Percentiles rank a stretch among this genome's conserved stretches.
phyloP scores from a whole-genome alignment of 805 yeast genomes.

The Wickerhamomyces sydowiorum region DNA sequence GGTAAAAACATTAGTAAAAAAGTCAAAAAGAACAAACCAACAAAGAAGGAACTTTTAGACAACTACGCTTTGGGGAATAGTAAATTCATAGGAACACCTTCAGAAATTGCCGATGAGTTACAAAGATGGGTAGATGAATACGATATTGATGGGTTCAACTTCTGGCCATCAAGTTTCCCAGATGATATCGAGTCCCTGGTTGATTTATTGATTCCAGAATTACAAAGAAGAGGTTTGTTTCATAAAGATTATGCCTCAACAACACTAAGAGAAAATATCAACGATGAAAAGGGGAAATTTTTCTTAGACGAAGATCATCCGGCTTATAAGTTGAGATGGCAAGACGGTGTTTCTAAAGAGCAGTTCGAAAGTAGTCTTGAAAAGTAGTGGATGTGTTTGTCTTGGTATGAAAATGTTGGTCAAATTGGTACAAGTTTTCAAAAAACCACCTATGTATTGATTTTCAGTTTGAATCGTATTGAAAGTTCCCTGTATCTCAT shows the following conservation, averaged over 20 bases:
- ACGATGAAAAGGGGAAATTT: conserved; percentile 1
- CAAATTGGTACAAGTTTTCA: too few species aligned
- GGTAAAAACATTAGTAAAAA: conserved; percentile 26
- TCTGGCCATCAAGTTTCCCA: conserved; percentile 30
- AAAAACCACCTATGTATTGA: too few species aligned
- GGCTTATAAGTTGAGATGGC: not conserved
- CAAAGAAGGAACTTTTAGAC: conserved; percentile 9
- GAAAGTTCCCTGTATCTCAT: too few species aligned
- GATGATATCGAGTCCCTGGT: conserved; percentile 32
- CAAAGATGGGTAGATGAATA: conserved; percentile 33
- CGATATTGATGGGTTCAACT: conserved; percentile 38
- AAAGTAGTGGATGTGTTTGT: too few species aligned
- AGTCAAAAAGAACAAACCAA: conserved; percentile 16
- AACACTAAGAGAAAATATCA: conserved; percentile 30
- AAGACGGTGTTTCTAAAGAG: not conserved
- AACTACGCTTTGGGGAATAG: conserved; percentile 19
- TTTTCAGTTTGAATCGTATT: too few species aligned
- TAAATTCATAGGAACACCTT: conserved; percentile 30
- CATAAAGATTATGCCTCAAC: conserved; percentile 30
- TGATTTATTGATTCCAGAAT: conserved; percentile 30
- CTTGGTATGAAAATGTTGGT: too few species aligned
- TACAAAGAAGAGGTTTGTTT: conserved; percentile 27
- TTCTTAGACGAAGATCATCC: not conserved
- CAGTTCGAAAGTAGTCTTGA: not conserved
- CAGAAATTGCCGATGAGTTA: conserved; percentile 33